These are phyloP conservation scores for Pyrenophora tritici-repentis DNA, from an alignment of 2,329 filamentous ascomycete species.

Conservation along the genomic window DNA sequence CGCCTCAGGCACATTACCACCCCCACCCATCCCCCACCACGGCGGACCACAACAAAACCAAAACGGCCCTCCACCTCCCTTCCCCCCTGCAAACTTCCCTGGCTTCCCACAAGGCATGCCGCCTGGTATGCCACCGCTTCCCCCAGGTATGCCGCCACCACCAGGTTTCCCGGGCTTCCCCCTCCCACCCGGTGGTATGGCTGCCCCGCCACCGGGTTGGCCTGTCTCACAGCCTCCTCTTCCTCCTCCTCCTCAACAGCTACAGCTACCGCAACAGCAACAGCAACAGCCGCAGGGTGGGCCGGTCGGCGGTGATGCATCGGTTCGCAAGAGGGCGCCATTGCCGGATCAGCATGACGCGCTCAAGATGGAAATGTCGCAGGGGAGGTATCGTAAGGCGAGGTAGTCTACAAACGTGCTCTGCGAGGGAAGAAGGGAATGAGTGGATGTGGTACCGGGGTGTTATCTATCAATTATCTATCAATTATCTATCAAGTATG, in stretches of 20 bases:
- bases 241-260: neutral
- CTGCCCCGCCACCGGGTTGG: slow-evolving; percentile 21
- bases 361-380: slow-evolving; percentile 74
- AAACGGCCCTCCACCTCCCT: slow-evolving; percentile 26
- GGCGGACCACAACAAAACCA: slow-evolving; percentile 27
- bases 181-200: slow-evolving; percentile 18
- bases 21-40: slow-evolving; percentile 40
- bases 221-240: slow-evolving; percentile 27
- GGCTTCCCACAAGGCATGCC: slow-evolving; percentile 31
- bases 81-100: slow-evolving; percentile 35
- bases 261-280: neutral
- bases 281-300: slow-evolving; percentile 36
- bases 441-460: too few relatives aligned
- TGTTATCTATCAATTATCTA: too few relatives aligned
- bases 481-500: too few relatives aligned
- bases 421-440: too few relatives aligned
- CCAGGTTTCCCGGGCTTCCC: slow-evolving; percentile 23
- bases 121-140: slow-evolving; percentile 26
- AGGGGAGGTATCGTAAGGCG: slow-evolving; percentile 54
- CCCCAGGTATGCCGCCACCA: slow-evolving; percentile 38
- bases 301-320: slow-evolving; percentile 21
- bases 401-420: slow-evolving; percentile 13
- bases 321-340: slow-evolving; percentile 60
- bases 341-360: slow-evolving; percentile 85
- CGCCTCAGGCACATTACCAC: slow-evolving; percentile 43